Evolutionary conservation across 169 alveolate species (phyloP).

Genomic region (Cyclospora cayetanensis): DNA sequence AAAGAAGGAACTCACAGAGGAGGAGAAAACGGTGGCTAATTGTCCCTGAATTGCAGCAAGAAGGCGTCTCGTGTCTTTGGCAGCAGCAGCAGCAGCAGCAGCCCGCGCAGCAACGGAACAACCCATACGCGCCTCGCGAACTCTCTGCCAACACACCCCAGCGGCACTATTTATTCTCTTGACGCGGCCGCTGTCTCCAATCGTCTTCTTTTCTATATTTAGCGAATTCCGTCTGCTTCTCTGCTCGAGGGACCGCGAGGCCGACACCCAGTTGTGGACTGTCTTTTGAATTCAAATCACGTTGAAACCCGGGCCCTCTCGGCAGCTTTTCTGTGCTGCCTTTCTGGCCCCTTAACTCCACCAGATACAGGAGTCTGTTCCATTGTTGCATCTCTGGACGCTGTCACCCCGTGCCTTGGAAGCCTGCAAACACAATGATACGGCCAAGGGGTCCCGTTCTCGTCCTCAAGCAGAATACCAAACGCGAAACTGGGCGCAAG

Average conservation of each 20-base stretch:
- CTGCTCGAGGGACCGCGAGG: too few relatives aligned
- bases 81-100: neutral
- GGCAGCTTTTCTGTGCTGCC: too few relatives aligned
- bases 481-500: slow-evolving; percentile 89
- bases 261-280: too few relatives aligned
- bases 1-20: neutral
- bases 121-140: neutral
- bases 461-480: slow-evolving; percentile 85
- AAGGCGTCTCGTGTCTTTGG: neutral
- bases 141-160: neutral
- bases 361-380: too few relatives aligned
- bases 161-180: neutral
- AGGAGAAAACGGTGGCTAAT: neutral
- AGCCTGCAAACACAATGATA: slow-evolving; percentile 69
- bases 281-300: too few relatives aligned
- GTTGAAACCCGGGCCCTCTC: too few relatives aligned
- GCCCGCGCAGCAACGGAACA: neutral
- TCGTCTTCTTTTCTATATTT: too few relatives aligned
- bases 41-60: neutral
- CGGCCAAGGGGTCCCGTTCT: slow-evolving; percentile 84
- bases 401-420: neutral
- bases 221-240: neutral
- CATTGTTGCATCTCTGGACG: neutral
- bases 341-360: too few relatives aligned
- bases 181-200: neutral